Evolutionary conservation across 805 yeast genomes (phyloP).

Genomic region (Priceomyces fermenticarens): DNA sequence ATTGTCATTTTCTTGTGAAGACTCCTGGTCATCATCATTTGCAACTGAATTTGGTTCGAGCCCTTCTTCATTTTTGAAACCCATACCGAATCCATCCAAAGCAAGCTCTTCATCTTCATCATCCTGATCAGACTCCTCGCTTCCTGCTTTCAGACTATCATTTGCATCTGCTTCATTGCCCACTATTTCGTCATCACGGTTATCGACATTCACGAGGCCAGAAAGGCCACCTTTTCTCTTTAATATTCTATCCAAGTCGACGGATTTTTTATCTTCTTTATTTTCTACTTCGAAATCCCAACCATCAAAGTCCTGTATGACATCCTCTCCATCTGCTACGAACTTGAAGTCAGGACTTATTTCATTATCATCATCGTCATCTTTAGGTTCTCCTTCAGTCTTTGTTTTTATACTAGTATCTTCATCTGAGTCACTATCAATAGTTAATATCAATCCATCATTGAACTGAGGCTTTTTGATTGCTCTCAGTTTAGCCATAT

Average conservation of each 20-base stretch:
- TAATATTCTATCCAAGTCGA: constrained; percentile 84
- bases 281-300: constrained; percentile 75
- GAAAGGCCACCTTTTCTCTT: constrained; percentile 77
- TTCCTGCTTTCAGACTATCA: constrained; percentile 19
- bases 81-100: constrained; percentile 47
- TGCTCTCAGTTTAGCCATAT: constrained; percentile 5
- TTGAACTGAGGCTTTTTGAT: constrained; percentile 8
- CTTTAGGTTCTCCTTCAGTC: constrained; percentile 10
- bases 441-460: constrained; percentile 67
- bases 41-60: constrained; percentile 16
- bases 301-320: constrained; percentile 55
- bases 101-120: constrained; percentile 37
- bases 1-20: constrained; percentile 24
- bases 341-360: constrained; percentile 75
- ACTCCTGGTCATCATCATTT: constrained; percentile 20
- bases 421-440: constrained; percentile 70
- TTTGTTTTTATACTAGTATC: constrained; percentile 16
- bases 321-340: constrained; percentile 57
- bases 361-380: constrained; percentile 35
- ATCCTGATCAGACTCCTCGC: constrained; percentile 24
- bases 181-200: constrained; percentile 16
- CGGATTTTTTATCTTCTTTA: constrained; percentile 48
- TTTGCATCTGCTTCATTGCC: constrained; percentile 21
- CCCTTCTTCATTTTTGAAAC: constrained; percentile 39
- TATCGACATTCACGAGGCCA: constrained; percentile 40